Evolutionary conservation across 371 early-diverging fungal genomes (phyloP).

Genomic region (Apophysomyces ossiformis): DNA sequence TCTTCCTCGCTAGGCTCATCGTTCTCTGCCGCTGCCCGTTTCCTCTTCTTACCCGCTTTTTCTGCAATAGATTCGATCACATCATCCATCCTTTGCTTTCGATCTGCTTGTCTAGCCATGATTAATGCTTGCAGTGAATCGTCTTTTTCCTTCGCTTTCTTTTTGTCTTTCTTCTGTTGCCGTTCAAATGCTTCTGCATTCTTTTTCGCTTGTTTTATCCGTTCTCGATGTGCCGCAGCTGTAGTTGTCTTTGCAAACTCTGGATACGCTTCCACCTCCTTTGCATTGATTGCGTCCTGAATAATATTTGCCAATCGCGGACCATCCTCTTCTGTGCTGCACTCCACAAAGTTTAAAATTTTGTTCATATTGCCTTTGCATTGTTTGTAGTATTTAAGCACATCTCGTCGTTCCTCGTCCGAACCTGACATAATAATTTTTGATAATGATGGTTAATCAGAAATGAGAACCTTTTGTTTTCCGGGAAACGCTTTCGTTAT

Average conservation of each 20-base stretch:
- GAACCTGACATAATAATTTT: conserved; percentile 57
- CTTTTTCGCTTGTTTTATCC: conserved; percentile 57
- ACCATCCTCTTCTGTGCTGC: conserved; percentile 71
- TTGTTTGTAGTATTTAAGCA: conserved; percentile 69
- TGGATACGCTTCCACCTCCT: conserved; percentile 52
- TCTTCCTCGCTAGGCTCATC: conserved; percentile 68
- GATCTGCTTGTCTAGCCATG: conserved; percentile 41
- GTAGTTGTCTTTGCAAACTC: conserved; percentile 61
- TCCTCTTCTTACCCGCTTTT: conserved; percentile 16
- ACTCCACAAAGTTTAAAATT: conserved; percentile 70
- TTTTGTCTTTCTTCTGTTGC: conserved; percentile 46
- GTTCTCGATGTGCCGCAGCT: conserved; percentile 48
- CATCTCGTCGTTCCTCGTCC: conserved; percentile 82
- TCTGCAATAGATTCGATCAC: conserved; percentile 54
- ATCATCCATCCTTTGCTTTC: conserved; percentile 50
- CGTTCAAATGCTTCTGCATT: conserved; percentile 55
- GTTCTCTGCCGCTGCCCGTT: conserved; percentile 2
- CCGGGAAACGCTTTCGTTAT: no score
- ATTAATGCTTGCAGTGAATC: conserved; percentile 53
- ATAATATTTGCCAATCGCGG: conserved; percentile 70
- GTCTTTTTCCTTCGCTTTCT: conserved; percentile 50
- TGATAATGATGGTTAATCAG: no score
- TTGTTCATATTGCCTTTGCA: conserved; percentile 76
- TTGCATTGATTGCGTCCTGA: conserved; percentile 63
- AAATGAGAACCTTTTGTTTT: no score